Evolutionary conservation across 495 filamentous ascomycete species (phyloP).

Genomic region (Tuber umbilicatum): DNA sequence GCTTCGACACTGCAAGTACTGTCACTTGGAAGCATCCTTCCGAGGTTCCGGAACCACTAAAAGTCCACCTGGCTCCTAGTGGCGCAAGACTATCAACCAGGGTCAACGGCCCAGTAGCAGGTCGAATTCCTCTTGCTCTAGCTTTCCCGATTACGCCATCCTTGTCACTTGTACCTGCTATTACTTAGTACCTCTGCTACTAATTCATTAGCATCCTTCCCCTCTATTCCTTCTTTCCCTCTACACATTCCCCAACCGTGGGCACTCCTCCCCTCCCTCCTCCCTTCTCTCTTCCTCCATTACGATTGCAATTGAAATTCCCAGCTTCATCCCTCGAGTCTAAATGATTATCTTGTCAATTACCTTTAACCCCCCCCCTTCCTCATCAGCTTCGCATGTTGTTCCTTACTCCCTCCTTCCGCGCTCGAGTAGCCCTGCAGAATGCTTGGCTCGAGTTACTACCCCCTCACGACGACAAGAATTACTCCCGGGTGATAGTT

Average conservation of each 20-base stretch:
- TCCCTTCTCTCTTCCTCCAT: not conserved
- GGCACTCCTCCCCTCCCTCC: not conserved
- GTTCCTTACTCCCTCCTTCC: not conserved
- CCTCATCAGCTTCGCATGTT: not conserved
- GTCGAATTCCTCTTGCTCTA: not conserved
- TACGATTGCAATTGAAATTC: not conserved
- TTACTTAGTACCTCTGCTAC: not conserved
- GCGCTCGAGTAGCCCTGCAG: not conserved
- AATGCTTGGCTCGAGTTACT: no score
- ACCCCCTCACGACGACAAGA: not conserved
- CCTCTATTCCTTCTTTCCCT: not conserved
- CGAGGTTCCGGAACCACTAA: not conserved
- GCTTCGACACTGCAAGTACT: no score
- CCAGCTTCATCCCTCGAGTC: not conserved
- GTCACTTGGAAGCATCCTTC: not conserved
- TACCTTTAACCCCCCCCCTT: not conserved
- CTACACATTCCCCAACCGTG: not conserved
- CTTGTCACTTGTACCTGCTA: not conserved
- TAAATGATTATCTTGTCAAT: not conserved
- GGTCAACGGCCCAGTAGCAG: not conserved
- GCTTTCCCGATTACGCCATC: not conserved
- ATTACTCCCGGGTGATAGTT: not conserved
- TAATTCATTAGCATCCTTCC: not conserved
- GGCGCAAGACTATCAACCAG: not conserved
- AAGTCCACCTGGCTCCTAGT: not conserved